Evolutionary conservation across 2,329 filamentous ascomycete genomes (phyloP).

Genomic region (Fusarium sambucinum): DNA sequence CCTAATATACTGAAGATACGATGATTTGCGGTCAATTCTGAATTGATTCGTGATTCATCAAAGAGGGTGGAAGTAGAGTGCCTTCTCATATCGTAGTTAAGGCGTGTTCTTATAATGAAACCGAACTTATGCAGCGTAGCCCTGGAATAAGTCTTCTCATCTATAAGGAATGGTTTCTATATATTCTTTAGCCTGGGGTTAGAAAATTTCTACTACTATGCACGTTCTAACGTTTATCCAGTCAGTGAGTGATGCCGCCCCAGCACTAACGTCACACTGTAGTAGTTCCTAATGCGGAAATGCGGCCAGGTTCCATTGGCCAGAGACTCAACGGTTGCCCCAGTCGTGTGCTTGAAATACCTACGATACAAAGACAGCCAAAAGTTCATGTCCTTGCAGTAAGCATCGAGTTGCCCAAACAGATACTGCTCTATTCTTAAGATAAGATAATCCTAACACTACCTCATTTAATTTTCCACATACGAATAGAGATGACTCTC

Average conservation of each 20-base stretch:
- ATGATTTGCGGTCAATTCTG: neutral
- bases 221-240: neutral
- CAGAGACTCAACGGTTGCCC: conserved; percentile 2
- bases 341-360: neutral
- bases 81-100: neutral
- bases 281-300: conserved; percentile 28
- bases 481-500: neutral
- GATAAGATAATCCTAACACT: neutral
- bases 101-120: neutral
- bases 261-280: neutral
- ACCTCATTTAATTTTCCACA: neutral
- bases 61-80: neutral
- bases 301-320: conserved; percentile 27
- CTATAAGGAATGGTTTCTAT: neutral
- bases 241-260: neutral
- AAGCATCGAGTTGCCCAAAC: neutral
- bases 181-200: neutral
- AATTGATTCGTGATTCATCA: neutral
- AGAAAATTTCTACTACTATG: neutral
- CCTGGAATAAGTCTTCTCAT: neutral
- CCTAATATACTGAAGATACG: neutral
- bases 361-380: neutral
- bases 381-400: neutral
- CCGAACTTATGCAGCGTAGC: neutral
- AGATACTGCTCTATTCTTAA: neutral